phyloP scores from a whole-genome alignment of 805 yeast species.

The Metschnikowia proteae region DNA sequence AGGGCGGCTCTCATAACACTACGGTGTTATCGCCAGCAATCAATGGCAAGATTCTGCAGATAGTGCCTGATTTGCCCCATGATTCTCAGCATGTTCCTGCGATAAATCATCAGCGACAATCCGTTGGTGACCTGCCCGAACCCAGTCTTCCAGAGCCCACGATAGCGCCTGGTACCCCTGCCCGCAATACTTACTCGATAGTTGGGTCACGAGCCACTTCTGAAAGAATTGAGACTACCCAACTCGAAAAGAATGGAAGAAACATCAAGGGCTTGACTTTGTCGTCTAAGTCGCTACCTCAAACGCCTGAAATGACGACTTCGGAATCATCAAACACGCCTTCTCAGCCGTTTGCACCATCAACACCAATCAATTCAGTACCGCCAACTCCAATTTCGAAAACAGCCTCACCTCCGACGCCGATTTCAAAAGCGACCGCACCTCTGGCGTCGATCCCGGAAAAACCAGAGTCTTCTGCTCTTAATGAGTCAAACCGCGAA shows the following conservation, averaged over 20 bases:
- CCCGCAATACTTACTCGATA: neutral
- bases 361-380: neutral
- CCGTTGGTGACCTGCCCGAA: neutral
- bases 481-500: neutral
- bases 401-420: neutral
- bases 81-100: neutral
- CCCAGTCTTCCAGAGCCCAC: slow-evolving; percentile 8
- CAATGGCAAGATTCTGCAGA: neutral
- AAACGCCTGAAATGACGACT: neutral
- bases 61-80: neutral
- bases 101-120: neutral
- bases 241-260: neutral
- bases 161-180: slow-evolving; percentile 2
- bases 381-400: slow-evolving; percentile 6
- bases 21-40: neutral
- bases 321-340: neutral
- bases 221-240: neutral
- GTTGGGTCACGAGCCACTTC: neutral
- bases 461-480: neutral
- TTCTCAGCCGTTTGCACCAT: neutral
- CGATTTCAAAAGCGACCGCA: neutral
- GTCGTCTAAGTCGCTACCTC: neutral
- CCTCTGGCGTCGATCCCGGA: slow-evolving; percentile 1
- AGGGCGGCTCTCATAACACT: neutral
- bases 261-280: neutral